Conservation (phyloP, 176 grass and related monocot species). For the Cocos nucifera region DNA sequence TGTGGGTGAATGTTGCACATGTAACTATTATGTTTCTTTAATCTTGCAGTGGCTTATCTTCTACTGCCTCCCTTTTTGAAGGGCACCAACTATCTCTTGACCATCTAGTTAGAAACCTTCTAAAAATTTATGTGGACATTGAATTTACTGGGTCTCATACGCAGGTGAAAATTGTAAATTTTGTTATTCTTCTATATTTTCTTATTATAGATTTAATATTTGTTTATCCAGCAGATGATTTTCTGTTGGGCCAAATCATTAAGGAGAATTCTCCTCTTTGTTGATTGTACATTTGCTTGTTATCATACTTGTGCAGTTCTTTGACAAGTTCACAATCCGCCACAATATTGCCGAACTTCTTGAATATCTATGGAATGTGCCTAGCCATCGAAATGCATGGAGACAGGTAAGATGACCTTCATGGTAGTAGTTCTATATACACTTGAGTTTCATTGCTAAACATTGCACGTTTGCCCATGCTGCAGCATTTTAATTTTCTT, state of each 20-base stretch:
- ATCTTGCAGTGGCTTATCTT: conserved; percentile 51
- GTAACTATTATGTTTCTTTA: conserved; percentile 4
- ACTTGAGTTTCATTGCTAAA: too few species aligned
- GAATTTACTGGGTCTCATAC: conserved; percentile 98
- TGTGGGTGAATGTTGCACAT: not conserved
- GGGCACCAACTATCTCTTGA: conserved; percentile 81
- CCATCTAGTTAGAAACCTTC: conserved; percentile 87
- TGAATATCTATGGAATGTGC: conserved; percentile 94
- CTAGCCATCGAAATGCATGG: conserved; percentile 85
- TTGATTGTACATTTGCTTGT: conserved; percentile 17
- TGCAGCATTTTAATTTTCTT: not conserved
- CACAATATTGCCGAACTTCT: conserved; percentile 98
- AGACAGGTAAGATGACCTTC: conserved; percentile 39
- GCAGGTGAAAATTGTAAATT: conserved; percentile 33
- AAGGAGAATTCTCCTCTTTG: too few species aligned
- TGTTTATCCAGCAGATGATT: not conserved
- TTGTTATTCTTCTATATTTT: not conserved
- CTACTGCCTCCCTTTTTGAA: conserved; percentile 79
- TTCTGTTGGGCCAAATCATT: too few species aligned
- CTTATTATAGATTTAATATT: not conserved
- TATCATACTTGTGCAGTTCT: conserved; percentile 45
- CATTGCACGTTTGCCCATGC: too few species aligned
- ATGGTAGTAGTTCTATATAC: too few species aligned
- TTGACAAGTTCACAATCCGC: conserved; percentile 93
- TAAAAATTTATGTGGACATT: conserved; percentile 99